Evolutionary conservation across 2,329 filamentous ascomycete genomes (phyloP).

Genomic region (Penicillium capsulatum): DNA sequence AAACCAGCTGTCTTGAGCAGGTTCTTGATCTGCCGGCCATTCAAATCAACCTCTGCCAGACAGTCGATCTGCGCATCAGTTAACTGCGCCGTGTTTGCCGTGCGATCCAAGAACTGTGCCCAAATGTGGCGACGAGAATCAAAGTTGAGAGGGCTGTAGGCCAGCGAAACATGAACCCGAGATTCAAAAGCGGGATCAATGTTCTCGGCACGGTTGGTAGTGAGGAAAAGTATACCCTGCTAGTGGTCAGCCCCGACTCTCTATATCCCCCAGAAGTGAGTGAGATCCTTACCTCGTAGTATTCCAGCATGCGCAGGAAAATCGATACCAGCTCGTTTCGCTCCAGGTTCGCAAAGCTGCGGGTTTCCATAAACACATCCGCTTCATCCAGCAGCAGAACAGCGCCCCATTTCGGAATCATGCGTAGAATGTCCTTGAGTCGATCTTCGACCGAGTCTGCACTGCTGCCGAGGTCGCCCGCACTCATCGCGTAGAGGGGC

Average conservation of each 20-base stretch:
- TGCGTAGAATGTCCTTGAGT: slow-evolving; percentile 46
- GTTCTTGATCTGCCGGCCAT: slow-evolving; percentile 45
- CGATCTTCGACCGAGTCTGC: slow-evolving; percentile 42
- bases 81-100: slow-evolving; percentile 17
- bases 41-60: slow-evolving; percentile 22
- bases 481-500: slow-evolving; percentile 49
- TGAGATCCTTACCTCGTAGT: slow-evolving; percentile 23
- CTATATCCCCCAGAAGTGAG: slow-evolving; percentile 16
- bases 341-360: slow-evolving; percentile 39
- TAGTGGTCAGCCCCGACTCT: not conserved
- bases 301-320: slow-evolving; percentile 30
- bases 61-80: slow-evolving; percentile 22
- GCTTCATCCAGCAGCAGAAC: slow-evolving; percentile 52
- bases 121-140: slow-evolving; percentile 40
- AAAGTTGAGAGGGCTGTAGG: slow-evolving; percentile 40
- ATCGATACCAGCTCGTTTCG: slow-evolving; percentile 46
- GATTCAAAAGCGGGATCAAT: slow-evolving; percentile 51
- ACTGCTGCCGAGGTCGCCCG: slow-evolving; percentile 48
- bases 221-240: slow-evolving; percentile 47
- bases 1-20: slow-evolving; percentile 42
- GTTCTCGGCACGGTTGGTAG: slow-evolving; percentile 49
- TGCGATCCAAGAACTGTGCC: slow-evolving; percentile 41
- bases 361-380: slow-evolving; percentile 33
- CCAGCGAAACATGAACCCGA: slow-evolving; percentile 39
- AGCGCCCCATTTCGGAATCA: slow-evolving; percentile 50